Conservation (phyloP, 192 early-diverging fungal genomes). For the Diversispora eburnea region DNA sequence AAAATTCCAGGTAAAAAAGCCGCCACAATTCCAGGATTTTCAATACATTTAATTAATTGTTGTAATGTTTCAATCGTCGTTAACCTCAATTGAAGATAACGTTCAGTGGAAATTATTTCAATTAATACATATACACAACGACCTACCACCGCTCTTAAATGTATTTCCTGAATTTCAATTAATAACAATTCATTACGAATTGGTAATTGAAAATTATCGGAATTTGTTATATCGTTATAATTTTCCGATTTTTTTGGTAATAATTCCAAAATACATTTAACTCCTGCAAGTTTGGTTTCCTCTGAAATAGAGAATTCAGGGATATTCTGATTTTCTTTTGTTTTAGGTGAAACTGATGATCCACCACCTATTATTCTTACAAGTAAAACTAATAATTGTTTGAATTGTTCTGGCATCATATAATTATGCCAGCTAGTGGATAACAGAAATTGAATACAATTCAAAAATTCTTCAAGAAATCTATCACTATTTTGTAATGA, state of each 20-base stretch:
- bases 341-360: neutral
- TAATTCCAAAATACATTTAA: constrained; percentile 30
- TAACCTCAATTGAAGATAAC: constrained; percentile 33
- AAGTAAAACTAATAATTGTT: constrained; percentile 31
- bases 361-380: constrained; percentile 19
- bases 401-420: constrained; percentile 17
- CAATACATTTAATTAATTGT: constrained; percentile 31
- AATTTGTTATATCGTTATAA: neutral
- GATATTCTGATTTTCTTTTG: neutral
- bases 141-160: constrained; percentile 21
- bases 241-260: constrained; percentile 5
- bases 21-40: constrained; percentile 28
- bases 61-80: constrained; percentile 35
- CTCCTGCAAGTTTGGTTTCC: constrained; percentile 29
- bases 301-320: constrained; percentile 25
- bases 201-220: neutral
- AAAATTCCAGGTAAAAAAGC: constrained; percentile 36
- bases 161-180: constrained; percentile 9
- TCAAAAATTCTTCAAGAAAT: constrained; percentile 28
- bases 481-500: constrained; percentile 13
- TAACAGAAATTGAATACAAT: constrained; percentile 30
- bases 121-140: constrained; percentile 26
- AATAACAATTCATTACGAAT: neutral
- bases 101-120: constrained; percentile 24
- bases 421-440: constrained; percentile 9